These are phyloP conservation scores for Cetradonia linearis DNA, from an alignment of 495 filamentous ascomycete species.

Conservation along the genomic window DNA sequence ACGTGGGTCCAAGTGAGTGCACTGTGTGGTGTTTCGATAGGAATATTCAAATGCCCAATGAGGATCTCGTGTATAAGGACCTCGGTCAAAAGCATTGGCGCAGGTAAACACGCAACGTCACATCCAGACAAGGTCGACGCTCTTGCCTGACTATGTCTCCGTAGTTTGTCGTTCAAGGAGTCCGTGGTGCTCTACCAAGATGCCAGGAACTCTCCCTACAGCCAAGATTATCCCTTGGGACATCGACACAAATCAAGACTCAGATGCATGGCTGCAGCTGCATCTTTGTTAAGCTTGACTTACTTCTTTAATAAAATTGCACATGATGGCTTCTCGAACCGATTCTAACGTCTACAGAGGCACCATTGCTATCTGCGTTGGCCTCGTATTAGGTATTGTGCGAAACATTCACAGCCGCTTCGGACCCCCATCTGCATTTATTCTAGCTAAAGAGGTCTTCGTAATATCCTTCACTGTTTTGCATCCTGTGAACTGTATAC, in stretches of 20 bases:
- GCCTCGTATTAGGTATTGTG: not conserved
- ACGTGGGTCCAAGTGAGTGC: not conserved
- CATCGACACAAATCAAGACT: too few species aligned
- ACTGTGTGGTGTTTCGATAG: constrained; percentile 9
- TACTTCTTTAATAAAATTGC: not conserved
- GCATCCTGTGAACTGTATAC: constrained; percentile 43
- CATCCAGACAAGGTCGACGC: not conserved
- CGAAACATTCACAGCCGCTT: constrained; percentile 28
- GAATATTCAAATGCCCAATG: constrained; percentile 6
- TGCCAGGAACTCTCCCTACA: too few species aligned
- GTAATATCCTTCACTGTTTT: constrained; percentile 38
- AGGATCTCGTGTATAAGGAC: not conserved
- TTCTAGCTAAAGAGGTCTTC: constrained; percentile 31
- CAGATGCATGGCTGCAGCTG: too few species aligned
- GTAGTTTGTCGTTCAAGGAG: too few species aligned
- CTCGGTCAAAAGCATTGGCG: not conserved
- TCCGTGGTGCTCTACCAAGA: too few species aligned
- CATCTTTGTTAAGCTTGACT: too few species aligned
- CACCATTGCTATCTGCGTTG: too few species aligned
- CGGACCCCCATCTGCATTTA: constrained; percentile 34
- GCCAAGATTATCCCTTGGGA: too few species aligned
- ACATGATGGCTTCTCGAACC: not conserved
- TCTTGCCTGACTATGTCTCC: not conserved
- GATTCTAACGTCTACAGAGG: too few species aligned
- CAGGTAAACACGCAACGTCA: not conserved